Base-by-base conservation (phyloP, 2,329 filamentous ascomycete genomes). In the Hansfordia pulvinata region DNA sequence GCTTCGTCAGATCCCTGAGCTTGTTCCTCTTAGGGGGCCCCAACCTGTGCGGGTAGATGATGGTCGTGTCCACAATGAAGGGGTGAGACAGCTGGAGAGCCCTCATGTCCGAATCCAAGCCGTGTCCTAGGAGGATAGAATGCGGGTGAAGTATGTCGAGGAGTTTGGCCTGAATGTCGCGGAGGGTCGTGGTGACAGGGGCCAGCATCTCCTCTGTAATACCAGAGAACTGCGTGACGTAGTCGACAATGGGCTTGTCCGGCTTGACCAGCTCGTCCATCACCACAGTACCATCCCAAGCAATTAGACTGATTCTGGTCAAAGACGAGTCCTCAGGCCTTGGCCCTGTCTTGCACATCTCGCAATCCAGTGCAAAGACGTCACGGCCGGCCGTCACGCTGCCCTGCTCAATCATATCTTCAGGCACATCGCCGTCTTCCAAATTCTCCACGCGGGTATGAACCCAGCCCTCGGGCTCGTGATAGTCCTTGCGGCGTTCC, bases 221-320 rank as follows among this genome's bases (percentile, higher is more conserved):
- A 35, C 90, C 90, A 1, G 90, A 98, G 52, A 75, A 92, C 29
- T 68, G 76, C 2, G 90, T 98, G 20, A 98, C 65, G 48, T 98
- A 96, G 58, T 98, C 80, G 30, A 71, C 77, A 43, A 98, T 86
- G n/a, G 82, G 77, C 38, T 80, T 76, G 23, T 76, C 66, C 1
- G 90, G 90, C 56, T 90, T 92, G 42, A 98, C 90, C 9, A 96
- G 69, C 54, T 93, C 81, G 48, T 98, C 90, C 27, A 96, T 56
- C 10, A 93, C 62, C 8, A 81, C 68, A 18, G 73, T 69, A 25
- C 86, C 86, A 39, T 85, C 72, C 88, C 90, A 98, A 33, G 74
- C 62, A 6, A 98, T 60, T 20, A 96, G 52, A 47, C 85, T 94
- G 47, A 96, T 78, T 30, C 90, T 75, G 2, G 90, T 92, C 22